Evolutionary conservation across 1,284 basidiomycete genomes (phyloP).

Genomic region (Rhodotorula sp.): DNA sequence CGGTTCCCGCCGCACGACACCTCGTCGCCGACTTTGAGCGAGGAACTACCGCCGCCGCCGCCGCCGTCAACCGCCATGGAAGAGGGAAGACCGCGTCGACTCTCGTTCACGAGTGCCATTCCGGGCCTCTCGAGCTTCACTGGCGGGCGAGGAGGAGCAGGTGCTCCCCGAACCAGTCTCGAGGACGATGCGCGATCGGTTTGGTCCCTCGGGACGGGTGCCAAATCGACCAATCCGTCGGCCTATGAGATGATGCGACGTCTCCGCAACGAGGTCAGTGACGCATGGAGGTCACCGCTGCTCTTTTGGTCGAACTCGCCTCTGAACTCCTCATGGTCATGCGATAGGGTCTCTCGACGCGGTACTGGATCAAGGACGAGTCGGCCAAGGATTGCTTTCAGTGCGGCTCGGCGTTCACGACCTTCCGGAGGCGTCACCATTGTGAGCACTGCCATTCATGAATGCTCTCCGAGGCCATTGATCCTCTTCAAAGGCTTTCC

Average conservation of each 20-base stretch:
- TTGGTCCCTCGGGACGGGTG: constrained; percentile 46
- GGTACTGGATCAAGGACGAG: constrained; percentile 98
- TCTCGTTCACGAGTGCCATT: constrained; percentile 16
- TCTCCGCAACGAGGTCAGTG: constrained; percentile 70
- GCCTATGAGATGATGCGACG: constrained; percentile 85
- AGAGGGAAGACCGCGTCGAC: neutral
- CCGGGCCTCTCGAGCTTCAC: constrained; percentile 73
- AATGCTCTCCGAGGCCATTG: neutral
- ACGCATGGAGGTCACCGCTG: constrained; percentile 50
- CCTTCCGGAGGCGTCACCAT: constrained; percentile 91
- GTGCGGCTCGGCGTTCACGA: constrained; percentile 84
- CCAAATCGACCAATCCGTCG: constrained; percentile 52
- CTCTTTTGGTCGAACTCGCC: constrained; percentile 7
- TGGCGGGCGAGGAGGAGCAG: constrained; percentile 54
- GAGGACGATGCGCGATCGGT: constrained; percentile 72
- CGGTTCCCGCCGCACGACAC: neutral
- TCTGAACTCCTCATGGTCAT: constrained; percentile 28
- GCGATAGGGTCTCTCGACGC: constrained; percentile 66
- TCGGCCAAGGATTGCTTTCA: constrained; percentile 93
- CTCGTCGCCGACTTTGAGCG: constrained; percentile 18
- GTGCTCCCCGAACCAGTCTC: neutral
- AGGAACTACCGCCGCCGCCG: constrained; percentile 5
- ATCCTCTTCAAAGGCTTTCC: neutral
- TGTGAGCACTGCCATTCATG: constrained; percentile 68
- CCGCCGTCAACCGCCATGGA: no score